Percentiles rank a stretch among this genome's conserved stretches.
Conservation (phyloP, 169 alveolate species). For the Plasmodium cynomolgi region DNA sequence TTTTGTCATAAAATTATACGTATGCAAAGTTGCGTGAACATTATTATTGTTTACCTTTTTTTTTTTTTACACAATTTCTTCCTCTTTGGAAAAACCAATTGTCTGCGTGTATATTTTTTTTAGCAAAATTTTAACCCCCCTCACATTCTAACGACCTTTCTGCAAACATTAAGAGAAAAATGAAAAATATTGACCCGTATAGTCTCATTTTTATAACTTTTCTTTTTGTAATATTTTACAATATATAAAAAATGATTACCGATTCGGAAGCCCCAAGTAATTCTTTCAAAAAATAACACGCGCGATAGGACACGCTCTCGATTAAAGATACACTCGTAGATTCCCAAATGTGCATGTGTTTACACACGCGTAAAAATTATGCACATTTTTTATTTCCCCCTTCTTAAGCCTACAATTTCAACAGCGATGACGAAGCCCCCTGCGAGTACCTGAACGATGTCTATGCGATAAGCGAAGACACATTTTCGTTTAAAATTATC, state of each 20-base stretch:
- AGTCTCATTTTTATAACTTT: not conserved
- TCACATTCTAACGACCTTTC: not conserved
- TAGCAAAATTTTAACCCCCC: not conserved
- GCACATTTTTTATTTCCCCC: not conserved
- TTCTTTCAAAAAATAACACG: not conserved
- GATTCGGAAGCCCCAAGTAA: slow-evolving; percentile 77
- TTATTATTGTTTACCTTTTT: not conserved
- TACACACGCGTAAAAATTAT: not conserved
- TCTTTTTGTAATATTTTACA: not conserved
- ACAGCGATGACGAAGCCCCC: slow-evolving; percentile 77
- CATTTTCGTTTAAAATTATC: slow-evolving; percentile 69
- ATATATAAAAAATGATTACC: slow-evolving; percentile 30
- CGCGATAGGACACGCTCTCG: not conserved
- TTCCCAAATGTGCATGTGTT: not conserved
- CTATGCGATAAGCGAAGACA: slow-evolving; percentile 73
- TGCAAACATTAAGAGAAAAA: not conserved
- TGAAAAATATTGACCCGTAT: not conserved
- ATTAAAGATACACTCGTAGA: not conserved
- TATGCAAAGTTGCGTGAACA: not conserved
- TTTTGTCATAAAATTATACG: not conserved
- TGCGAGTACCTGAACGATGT: slow-evolving; percentile 72
- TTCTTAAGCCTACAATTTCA: slow-evolving; percentile 52
- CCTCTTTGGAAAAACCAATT: not conserved
- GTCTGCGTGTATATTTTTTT: not conserved
- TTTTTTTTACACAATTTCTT: not conserved